phyloP scores from a whole-genome alignment of 495 filamentous ascomycete species.

The Extremus antarcticus region DNA sequence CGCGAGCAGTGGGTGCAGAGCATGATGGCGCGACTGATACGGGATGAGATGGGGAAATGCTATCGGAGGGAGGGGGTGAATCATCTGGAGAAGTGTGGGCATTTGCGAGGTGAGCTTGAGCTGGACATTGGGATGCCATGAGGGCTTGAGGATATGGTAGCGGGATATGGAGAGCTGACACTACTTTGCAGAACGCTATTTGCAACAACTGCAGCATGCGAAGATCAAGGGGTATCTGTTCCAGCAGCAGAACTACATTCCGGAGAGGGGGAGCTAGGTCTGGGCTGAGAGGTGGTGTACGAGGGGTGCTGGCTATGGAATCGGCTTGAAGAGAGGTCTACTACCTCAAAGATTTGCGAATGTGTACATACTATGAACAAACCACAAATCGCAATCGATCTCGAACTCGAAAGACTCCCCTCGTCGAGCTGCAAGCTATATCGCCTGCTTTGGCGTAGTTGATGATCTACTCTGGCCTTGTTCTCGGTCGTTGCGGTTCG shows the following conservation, averaged over 20 bases:
- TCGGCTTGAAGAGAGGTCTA: neutral
- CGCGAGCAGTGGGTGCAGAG: constrained; percentile 93
- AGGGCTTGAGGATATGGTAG: neutral
- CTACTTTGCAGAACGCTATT: constrained; percentile 64
- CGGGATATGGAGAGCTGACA: neutral
- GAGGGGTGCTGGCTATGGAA: neutral
- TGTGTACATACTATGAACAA: too few relatives aligned
- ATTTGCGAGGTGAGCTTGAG: constrained; percentile 64
- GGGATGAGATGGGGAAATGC: constrained; percentile 92
- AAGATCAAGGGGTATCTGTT: constrained; percentile 84
- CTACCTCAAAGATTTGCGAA: too few relatives aligned
- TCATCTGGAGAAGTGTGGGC: constrained; percentile 92
- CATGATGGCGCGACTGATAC: constrained; percentile 92
- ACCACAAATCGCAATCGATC: too few relatives aligned
- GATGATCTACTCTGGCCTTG: too few relatives aligned
- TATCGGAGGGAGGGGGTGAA: constrained; percentile 91
- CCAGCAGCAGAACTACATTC: constrained; percentile 78
- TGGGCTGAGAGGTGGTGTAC: neutral
- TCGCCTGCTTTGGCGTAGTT: too few relatives aligned
- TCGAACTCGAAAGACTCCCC: too few relatives aligned
- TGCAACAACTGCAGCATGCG: constrained; percentile 74
- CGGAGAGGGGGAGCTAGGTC: constrained; percentile 28
- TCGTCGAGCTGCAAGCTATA: too few relatives aligned
- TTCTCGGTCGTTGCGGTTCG: too few relatives aligned
- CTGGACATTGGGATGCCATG: neutral